These are phyloP conservation scores for Ballota nigra DNA, from an alignment of 257 asterid genomes.

Conservation along the genomic window DNA sequence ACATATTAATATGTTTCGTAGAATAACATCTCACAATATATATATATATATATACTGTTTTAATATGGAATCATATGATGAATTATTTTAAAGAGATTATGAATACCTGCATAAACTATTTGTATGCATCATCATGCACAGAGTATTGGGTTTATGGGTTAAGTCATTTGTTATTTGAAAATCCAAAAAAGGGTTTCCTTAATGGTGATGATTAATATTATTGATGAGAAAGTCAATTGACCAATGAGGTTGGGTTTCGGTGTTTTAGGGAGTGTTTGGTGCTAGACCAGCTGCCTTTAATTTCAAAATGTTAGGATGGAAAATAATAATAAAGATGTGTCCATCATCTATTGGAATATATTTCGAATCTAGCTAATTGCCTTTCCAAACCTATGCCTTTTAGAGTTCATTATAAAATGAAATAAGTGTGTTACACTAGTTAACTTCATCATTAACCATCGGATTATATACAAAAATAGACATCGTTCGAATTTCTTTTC, in stretches of 20 bases:
- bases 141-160: too few species aligned
- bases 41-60: too few species aligned
- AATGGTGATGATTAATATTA: slow-evolving; percentile 18
- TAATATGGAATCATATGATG: too few species aligned
- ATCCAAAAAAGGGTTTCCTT: slow-evolving; percentile 12
- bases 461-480: background rate
- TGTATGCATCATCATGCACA: too few species aligned
- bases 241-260: slow-evolving; percentile 23
- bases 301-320: slow-evolving; percentile 20
- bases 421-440: background rate
- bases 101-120: too few species aligned
- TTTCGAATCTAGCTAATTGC: background rate
- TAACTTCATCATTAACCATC: background rate
- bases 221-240: slow-evolving; percentile 25
- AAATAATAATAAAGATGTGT: background rate
- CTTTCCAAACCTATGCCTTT: background rate
- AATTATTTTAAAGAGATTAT: too few species aligned
- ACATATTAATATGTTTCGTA: too few species aligned
- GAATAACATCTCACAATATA: too few species aligned
- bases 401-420: background rate
- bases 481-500: background rate
- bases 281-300: slow-evolving; percentile 15
- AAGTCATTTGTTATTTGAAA: background rate
- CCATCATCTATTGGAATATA: slow-evolving; percentile 3
- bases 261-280: slow-evolving; percentile 23